Base-by-base conservation (phyloP, 495 filamentous ascomycete species). In the Chaetomium cochliodes region DNA sequence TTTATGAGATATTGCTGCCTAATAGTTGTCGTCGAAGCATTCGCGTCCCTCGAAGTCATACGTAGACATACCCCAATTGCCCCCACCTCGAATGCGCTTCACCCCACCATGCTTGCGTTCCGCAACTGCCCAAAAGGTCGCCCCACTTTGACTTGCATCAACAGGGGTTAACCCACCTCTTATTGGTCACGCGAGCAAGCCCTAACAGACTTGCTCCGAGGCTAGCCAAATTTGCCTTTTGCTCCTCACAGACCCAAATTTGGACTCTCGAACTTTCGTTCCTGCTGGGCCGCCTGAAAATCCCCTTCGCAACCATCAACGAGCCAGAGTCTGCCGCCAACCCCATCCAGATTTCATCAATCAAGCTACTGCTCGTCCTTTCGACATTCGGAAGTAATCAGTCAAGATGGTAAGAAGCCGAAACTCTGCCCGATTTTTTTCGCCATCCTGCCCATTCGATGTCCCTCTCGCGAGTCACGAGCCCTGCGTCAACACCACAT, bases 351-450 rank as follows among this genome's bases (percentile, higher is more conserved):
- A 75, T 77, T 78, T 79, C 73, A 73, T 74, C 76, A 80, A 77
- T 68, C 74, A 78, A 76, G 74, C 67, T 68, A 69, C 72, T 63
- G 74, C 80, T 80, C 76, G 81, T 78, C 77, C 74, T 77, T 68
- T 68, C 72, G 69, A 65, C 65, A 75, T 60, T 64, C 64, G 58
- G 37, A 69, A 68, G 70, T 66, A 75, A 79, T 79, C 76, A 79
- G 75, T 78, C 81, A 86, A 83, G 73, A 86, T 86, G 83, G 83
- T 86, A 80, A 86, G 83, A 63, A 39, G 59, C 64, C 59, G 61
- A 64, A 59, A 53, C 66, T 52, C 55, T 71, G 52, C 65, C 33
- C 70, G 69, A 72, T 69, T 71, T 68, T 68, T 20, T 62, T 30
- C 59, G 33, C 61, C 12, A 26, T 68, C 57, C 63, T 65, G 42